These are phyloP conservation scores for Plantago ovata DNA, from an alignment of 257 asterid species.

Conservation along the genomic window DNA sequence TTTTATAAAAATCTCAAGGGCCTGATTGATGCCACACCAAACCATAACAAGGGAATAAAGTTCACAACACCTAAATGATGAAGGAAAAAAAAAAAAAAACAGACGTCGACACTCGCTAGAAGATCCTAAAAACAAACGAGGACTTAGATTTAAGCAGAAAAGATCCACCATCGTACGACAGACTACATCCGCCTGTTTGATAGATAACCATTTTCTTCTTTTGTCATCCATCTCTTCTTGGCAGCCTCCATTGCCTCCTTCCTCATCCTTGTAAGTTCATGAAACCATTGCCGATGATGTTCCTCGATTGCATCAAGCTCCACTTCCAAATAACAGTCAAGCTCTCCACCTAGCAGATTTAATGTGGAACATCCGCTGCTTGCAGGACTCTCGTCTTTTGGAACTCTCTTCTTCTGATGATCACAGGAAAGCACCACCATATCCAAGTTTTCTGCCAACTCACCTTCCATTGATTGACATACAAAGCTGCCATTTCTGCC, in stretches of 20 bases:
- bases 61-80: no score
- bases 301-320: conserved; percentile 32
- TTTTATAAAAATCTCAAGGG: no score
- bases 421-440: conserved; percentile 18
- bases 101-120: neutral
- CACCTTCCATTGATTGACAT: conserved; percentile 22
- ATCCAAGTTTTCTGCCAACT: conserved; percentile 22
- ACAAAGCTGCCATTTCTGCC: conserved; percentile 21
- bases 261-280: conserved; percentile 29
- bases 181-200: neutral
- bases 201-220: conserved; percentile 26
- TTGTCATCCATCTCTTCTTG: conserved; percentile 43
- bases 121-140: neutral
- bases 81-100: neutral
- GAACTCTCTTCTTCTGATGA: conserved; percentile 10
- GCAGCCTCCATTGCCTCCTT: conserved; percentile 29
- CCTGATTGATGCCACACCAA: no score
- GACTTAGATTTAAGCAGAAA: no score
- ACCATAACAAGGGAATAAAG: no score
- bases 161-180: no score
- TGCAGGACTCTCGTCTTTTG: conserved; percentile 25
- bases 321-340: conserved; percentile 19
- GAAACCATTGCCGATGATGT: conserved; percentile 30
- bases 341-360: conserved; percentile 23
- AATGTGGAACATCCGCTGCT: conserved; percentile 27